Conservation (phyloP, 176 grass and related monocot genomes). For the Rhipidocladum racemiflorum region DNA sequence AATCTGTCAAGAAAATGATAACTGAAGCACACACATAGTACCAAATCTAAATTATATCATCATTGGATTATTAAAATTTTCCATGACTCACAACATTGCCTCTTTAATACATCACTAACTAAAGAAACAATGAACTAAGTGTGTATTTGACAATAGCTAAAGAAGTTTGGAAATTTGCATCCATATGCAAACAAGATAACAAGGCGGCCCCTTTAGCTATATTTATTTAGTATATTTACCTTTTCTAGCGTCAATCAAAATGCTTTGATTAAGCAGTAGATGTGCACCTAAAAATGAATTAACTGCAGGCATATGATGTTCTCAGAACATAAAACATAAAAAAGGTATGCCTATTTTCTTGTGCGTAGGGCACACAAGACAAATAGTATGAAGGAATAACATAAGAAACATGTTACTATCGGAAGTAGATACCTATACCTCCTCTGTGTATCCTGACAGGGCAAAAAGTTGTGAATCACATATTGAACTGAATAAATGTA, state of each 20-base stretch:
- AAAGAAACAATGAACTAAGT: not conserved
- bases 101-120: not conserved
- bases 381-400: not conserved
- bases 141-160: not conserved
- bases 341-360: not conserved
- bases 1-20: not conserved
- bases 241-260: too few species aligned
- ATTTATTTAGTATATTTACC: too few species aligned
- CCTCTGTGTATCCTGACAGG: slow-evolving; percentile 82
- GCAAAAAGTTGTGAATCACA: slow-evolving; percentile 91
- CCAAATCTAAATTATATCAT: not conserved
- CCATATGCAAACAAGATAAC: not conserved
- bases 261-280: too few species aligned
- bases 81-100: not conserved
- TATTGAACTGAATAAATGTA: slow-evolving; percentile 74
- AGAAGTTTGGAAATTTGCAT: not conserved
- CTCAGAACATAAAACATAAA: too few species aligned
- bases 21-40: not conserved
- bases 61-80: not conserved
- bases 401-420: not conserved
- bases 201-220: too few species aligned
- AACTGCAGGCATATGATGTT: slow-evolving; percentile 1
- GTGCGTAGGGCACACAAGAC: not conserved
- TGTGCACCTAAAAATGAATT: not conserved
- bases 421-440: slow-evolving; percentile 49